A percentile compares a stretch with the other conserved stretches of the same genome.
Evolutionary conservation across 2,329 filamentous ascomycete genomes (phyloP).

Genomic region (Penicillium sp.): DNA sequence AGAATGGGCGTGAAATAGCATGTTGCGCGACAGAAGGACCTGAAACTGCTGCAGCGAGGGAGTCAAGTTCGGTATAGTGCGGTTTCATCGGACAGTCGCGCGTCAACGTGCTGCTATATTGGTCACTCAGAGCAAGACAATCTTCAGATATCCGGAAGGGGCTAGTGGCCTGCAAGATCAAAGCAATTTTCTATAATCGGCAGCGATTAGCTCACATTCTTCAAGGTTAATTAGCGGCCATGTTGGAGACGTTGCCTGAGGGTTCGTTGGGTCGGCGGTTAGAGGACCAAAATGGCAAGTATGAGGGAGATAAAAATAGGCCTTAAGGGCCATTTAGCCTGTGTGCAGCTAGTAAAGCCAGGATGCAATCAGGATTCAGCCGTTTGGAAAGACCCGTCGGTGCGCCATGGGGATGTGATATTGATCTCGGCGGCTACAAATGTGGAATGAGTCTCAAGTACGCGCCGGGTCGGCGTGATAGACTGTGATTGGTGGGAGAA

Average conservation of each 20-base stretch:
- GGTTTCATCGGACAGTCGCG: conserved; percentile 42
- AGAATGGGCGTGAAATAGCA: conserved; percentile 18
- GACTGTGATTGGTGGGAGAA: neutral
- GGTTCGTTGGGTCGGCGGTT: conserved; percentile 23
- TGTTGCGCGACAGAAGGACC: conserved; percentile 26
- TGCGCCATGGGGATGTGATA: conserved; percentile 19
- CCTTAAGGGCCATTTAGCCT: conserved; percentile 4
- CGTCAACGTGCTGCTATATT: conserved; percentile 46
- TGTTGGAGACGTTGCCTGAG: conserved; percentile 19
- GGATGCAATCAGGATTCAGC: neutral
- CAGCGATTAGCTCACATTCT: conserved; percentile 29
- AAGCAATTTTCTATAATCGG: conserved; percentile 31
- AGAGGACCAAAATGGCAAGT: conserved; percentile 3
- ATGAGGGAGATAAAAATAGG: conserved; percentile 25
- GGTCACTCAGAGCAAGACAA: conserved; percentile 30
- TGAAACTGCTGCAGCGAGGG: conserved; percentile 25
- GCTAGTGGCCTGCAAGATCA: conserved; percentile 26
- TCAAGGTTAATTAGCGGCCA: conserved; percentile 25
- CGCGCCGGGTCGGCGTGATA: conserved; percentile 23
- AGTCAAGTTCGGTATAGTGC: conserved; percentile 22
- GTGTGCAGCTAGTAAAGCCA: conserved; percentile 11
- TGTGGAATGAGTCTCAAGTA: conserved; percentile 22
- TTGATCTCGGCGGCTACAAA: conserved; percentile 25
- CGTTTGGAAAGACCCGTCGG: conserved; percentile 4
- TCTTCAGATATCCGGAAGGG: conserved; percentile 30